Conservation (phyloP, 768 basidiomycete genomes). For the Hirschioporus abietinus region DNA sequence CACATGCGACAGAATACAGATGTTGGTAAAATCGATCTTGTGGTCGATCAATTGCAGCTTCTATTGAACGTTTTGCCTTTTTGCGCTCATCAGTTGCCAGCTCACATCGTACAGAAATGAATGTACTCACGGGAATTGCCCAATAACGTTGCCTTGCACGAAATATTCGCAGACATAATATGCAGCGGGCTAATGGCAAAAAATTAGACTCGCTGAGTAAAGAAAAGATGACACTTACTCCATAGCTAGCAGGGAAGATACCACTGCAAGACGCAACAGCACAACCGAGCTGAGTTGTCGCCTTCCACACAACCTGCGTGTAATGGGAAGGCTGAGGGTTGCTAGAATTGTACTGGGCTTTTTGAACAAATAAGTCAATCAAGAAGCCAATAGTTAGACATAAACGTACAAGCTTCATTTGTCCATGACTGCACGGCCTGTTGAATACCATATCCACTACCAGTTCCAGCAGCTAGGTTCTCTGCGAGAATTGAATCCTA, state of each 20-base stretch:
- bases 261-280: constrained; percentile 51
- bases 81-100: not conserved
- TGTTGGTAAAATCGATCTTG: not conserved
- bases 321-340: constrained; percentile 63
- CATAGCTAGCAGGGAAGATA: constrained; percentile 51
- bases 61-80: not conserved
- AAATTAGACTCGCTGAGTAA: constrained; percentile 5
- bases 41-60: not conserved
- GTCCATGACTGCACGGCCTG: constrained; percentile 56
- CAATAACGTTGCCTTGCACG: constrained; percentile 58
- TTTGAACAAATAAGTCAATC: constrained; percentile 3
- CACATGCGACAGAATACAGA: not conserved
- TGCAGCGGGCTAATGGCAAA: constrained; percentile 38
- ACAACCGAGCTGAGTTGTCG: constrained; percentile 57
- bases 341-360: constrained; percentile 51
- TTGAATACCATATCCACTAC: constrained; percentile 40
- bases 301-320: constrained; percentile 77
- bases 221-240: constrained; percentile 33
- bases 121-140: constrained; percentile 50
- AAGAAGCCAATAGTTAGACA: not conserved
- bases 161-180: constrained; percentile 70
- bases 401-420: constrained; percentile 56
- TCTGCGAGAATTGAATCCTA: constrained; percentile 33
- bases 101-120: not conserved
- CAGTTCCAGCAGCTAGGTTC: constrained; percentile 74